Evolutionary conservation across 1,139 yeast genomes (phyloP), one percentile per base, ranked within the genome.

Genomic region (Geotrichum phurueaensis): DNA sequence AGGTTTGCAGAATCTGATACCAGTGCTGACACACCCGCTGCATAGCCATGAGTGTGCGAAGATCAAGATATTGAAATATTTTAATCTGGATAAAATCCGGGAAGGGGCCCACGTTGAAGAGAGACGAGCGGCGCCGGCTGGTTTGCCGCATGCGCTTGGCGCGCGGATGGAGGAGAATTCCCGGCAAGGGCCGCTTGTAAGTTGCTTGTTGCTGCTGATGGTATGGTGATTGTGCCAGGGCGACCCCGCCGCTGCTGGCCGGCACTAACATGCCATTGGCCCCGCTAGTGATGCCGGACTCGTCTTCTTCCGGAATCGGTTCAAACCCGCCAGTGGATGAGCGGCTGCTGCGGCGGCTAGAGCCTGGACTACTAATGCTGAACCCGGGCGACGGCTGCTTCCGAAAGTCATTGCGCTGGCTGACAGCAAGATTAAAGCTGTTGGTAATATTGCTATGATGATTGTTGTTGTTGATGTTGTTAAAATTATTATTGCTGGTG

Each of bases 1-100:
- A 84, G 43, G 81, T 78, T 64, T 81, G 81, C n/a, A 85, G 71
- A 54, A 86, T 73, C 65, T 85, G 88, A 64, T 87, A 78, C 91
- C 91, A 86, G 68, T 86, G 78, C 63, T 81, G 76, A 68, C 86
- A 82, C 50, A 86, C 83, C 2, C 78, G 66, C 59, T 86, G 74
- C 65, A 84, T 69, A 66, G 76, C 80, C 88, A 86, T 84, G 62
- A 85, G 72, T 13, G 80, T 80, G 0, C 84, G 84, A 48, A 86
- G 73, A 6, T 81, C 77, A 58, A 86, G 71, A 61, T 76, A 76
- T 58, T 80, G 79, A 66, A 86, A 85, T 1, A 84, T 79, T 60
- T 75, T 75, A 31, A 85, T 70, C 53, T 85, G 74, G 1, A 85
- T 70, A 15, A 81, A 74, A 68, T 86, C 91, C 0, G 89, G 84